These are phyloP conservation scores for Aspergillus campestris DNA, from an alignment of 495 filamentous ascomycete genomes.

Conservation along the genomic window DNA sequence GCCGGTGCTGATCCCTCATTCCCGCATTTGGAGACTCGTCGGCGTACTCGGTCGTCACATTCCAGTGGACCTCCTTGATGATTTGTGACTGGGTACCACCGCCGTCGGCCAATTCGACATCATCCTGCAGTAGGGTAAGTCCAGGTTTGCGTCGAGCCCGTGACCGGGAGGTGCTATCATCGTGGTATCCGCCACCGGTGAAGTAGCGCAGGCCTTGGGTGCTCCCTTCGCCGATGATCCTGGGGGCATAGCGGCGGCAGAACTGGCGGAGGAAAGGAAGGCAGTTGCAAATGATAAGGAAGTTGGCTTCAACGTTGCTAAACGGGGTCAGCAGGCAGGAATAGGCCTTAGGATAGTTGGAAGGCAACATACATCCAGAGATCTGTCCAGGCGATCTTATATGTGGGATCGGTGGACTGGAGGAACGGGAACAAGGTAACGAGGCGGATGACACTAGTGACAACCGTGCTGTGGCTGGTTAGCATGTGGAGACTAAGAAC, in stretches of 20 bases:
- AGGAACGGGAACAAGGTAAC: constrained; percentile 5
- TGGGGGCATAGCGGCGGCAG: constrained; percentile 1
- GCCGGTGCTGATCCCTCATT: no score
- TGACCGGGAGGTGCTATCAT: not conserved
- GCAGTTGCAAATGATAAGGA: not conserved
- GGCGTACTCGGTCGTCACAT: not conserved
- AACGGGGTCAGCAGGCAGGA: not conserved
- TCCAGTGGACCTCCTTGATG: constrained; percentile 7
- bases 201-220: not conserved
- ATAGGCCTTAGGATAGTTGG: not conserved
- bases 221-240: constrained; percentile 3
- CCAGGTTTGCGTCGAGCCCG: not conserved
- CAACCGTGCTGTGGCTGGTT: not conserved
- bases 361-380: constrained; percentile 3
- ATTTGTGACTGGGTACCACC: not conserved
- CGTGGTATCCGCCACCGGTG: not conserved
- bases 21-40: no score
- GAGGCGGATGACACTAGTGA: constrained; percentile 7
- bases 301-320: constrained; percentile 5
- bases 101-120: constrained; percentile 2
- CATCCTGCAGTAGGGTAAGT: not conserved
- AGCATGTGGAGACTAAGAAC: not conserved
- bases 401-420: constrained; percentile 1
- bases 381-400: not conserved
- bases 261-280: constrained; percentile 6